These are phyloP conservation scores for Boletus speciosus DNA, from an alignment of 768 basidiomycete genomes.

Conservation along the genomic window DNA sequence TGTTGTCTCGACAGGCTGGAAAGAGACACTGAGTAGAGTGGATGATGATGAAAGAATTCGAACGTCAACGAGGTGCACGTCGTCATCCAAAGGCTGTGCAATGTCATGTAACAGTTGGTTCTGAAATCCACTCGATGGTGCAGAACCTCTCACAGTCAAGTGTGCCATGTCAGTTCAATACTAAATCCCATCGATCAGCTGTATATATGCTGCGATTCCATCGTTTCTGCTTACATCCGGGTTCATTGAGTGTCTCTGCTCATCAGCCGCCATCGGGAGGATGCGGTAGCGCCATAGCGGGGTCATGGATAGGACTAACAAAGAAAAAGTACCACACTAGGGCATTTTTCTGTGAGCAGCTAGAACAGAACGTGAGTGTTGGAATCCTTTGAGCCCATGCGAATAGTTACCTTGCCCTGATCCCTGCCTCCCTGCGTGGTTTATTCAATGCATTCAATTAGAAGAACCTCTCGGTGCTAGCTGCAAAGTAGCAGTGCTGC, in stretches of 20 bases:
- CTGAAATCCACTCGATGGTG: conserved; percentile 8
- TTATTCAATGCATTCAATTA: not conserved
- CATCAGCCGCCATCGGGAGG: conserved; percentile 24
- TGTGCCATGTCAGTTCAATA: not conserved
- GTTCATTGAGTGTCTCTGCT: not conserved
- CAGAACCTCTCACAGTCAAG: not conserved
- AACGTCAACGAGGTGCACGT: not conserved
- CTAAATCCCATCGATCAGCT: conserved; percentile 10
- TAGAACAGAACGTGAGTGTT: conserved; percentile 8
- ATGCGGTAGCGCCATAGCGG: conserved; percentile 7
- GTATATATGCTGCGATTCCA: conserved; percentile 14
- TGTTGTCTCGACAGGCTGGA: not conserved
- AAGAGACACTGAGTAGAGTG: not conserved
- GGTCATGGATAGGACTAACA: not conserved
- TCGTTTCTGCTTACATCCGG: conserved; percentile 2
- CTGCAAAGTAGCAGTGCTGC: not conserved
- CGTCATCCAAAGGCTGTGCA: conserved; percentile 26
- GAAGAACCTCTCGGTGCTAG: not conserved
- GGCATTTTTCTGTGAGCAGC: not conserved
- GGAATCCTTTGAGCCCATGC: conserved; percentile 2
- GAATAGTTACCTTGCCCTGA: conserved; percentile 25
- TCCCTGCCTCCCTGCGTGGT: conserved; percentile 12
- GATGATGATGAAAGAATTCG: not conserved
- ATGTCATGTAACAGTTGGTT: conserved; percentile 5
- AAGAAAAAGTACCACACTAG: not conserved